A percentile compares a stretch with the other conserved stretches of the same genome.
These are phyloP conservation scores for Penicillium decumbens DNA, from an alignment of 2,329 filamentous ascomycete species.

Conservation along the genomic window DNA sequence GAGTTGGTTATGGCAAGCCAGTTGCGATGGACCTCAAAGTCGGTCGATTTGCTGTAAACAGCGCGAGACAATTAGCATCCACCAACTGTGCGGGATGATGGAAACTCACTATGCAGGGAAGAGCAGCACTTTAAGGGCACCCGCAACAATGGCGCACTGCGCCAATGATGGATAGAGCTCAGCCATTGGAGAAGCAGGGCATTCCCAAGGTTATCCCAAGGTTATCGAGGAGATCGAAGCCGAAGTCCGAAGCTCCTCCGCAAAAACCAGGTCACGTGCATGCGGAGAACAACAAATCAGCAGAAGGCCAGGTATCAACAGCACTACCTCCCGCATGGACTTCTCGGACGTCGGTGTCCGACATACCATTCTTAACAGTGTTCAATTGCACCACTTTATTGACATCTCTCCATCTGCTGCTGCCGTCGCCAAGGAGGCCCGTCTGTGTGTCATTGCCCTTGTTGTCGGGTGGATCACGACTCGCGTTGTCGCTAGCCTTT, in stretches of 20 bases:
- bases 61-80: constrained; percentile 4
- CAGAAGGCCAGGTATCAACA: constrained; percentile 26
- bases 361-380: constrained; percentile 42
- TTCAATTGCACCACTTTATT: constrained; percentile 50
- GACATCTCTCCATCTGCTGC: constrained; percentile 49
- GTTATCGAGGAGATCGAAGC: constrained; percentile 6
- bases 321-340: constrained; percentile 31
- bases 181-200: constrained; percentile 54
- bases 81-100: background rate
- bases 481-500: constrained; percentile 34
- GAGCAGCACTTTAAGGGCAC: constrained; percentile 19
- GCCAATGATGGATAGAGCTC: constrained; percentile 68
- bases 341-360: constrained; percentile 43
- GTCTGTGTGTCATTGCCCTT: constrained; percentile 48
- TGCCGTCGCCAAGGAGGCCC: constrained; percentile 49
- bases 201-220: constrained; percentile 10
- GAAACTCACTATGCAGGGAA: constrained; percentile 21
- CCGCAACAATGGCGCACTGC: constrained; percentile 19
- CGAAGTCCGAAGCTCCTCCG: constrained; percentile 18
- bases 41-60: constrained; percentile 79
- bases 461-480: constrained; percentile 46
- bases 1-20: constrained; percentile 96
- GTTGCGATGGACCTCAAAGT: constrained; percentile 98
- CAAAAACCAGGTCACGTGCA: constrained; percentile 11
- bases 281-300: constrained; percentile 22